These are phyloP conservation scores for Fusarium cicatricum DNA, from an alignment of 2,329 filamentous ascomycete species.

Conservation along the genomic window DNA sequence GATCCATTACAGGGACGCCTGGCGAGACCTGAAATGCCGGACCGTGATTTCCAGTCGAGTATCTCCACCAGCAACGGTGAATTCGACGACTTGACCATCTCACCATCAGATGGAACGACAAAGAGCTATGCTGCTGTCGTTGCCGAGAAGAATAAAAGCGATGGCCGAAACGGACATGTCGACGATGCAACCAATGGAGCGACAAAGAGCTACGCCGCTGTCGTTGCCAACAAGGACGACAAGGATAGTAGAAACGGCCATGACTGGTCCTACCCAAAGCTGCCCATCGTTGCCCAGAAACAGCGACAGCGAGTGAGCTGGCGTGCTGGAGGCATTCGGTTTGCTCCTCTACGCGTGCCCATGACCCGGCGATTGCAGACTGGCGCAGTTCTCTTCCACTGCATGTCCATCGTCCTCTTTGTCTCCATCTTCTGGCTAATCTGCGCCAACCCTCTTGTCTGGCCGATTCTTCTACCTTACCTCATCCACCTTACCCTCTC, in stretches of 20 bases:
- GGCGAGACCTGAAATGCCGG: conserved; percentile 17
- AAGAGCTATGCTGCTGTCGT: conserved; percentile 37
- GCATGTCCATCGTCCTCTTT: conserved; percentile 72
- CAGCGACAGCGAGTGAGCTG: conserved; percentile 43
- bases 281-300: conserved; percentile 33
- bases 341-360: conserved; percentile 81
- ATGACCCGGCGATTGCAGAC: conserved; percentile 78
- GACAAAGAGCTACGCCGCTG: conserved; percentile 38
- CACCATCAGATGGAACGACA: conserved; percentile 23
- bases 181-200: conserved; percentile 19
- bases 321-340: conserved; percentile 70
- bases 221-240: conserved; percentile 19
- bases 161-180: no score
- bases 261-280: conserved; percentile 40
- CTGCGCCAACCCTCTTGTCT: conserved; percentile 89
- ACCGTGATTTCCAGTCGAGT: conserved; percentile 23
- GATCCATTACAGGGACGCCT: not conserved
- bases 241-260: conserved; percentile 17
- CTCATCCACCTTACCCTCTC: conserved; percentile 85
- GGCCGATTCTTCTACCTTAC: conserved; percentile 81
- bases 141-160: no score
- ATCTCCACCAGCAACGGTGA: conserved; percentile 33
- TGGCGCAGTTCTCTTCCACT: conserved; percentile 78
- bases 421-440: conserved; percentile 89
- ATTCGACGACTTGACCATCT: conserved; percentile 20